Evolutionary conservation across 2,329 filamentous ascomycete species (phyloP).

Genomic region (Paraphaeosphaeria minitans): DNA sequence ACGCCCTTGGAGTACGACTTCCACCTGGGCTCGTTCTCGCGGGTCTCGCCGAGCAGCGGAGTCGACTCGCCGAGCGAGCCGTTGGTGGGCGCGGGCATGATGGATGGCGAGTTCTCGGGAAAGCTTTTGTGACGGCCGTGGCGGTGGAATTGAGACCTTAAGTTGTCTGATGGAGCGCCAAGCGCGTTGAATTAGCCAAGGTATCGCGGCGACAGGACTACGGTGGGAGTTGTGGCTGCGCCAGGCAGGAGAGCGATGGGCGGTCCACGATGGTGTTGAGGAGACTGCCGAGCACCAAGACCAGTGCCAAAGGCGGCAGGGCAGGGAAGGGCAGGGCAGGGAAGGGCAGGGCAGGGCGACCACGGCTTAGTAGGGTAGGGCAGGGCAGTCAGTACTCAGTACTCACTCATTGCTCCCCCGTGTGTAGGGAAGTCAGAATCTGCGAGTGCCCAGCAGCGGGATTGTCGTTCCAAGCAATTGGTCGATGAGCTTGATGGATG

Average conservation of each 20-base stretch:
- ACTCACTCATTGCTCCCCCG: conserved; percentile 11
- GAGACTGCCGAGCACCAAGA: conserved; percentile 8
- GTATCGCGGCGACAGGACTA: conserved; percentile 6
- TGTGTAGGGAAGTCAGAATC: conserved; percentile 4
- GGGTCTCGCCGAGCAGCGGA: conserved; percentile 33
- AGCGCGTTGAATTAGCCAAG: conserved; percentile 33
- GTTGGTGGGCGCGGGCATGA: conserved; percentile 35
- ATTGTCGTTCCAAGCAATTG: conserved; percentile 6
- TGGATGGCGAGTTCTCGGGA: conserved; percentile 11
- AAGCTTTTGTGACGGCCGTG: conserved; percentile 31
- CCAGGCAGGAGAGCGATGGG: conserved; percentile 19
- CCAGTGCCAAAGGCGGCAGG: conserved; percentile 10
- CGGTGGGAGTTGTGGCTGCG: conserved; percentile 21
- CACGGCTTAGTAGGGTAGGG: neutral
- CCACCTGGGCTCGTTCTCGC: conserved; percentile 31
- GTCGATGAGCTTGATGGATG: neutral
- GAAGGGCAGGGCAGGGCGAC: neutral
- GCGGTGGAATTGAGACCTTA: conserved; percentile 42
- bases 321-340: neutral
- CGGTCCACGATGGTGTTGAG: conserved; percentile 3
- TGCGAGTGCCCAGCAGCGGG: neutral
- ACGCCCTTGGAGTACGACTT: conserved; percentile 39
- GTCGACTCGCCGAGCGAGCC: conserved; percentile 37
- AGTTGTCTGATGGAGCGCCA: conserved; percentile 34
- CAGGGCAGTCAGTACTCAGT: neutral